Conservation (phyloP, 78 protist species). For the Pigoraptor vietnamica region DNA sequence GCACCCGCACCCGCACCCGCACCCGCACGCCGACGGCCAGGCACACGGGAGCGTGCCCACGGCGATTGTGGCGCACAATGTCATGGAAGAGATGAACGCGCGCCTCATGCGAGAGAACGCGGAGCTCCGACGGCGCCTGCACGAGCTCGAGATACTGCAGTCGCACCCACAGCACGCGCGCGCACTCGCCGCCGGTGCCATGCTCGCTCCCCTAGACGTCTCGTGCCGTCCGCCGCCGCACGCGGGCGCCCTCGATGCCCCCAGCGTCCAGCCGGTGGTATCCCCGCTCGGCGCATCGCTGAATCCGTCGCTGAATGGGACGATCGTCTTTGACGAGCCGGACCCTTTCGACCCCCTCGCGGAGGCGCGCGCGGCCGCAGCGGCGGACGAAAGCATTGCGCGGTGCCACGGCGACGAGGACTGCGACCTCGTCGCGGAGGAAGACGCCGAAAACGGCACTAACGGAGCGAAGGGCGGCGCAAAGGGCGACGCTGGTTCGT, state of each 20-base stretch:
- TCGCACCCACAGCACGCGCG: too few species aligned
- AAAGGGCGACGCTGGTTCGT: not conserved
- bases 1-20: not conserved
- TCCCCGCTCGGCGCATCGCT: not conserved
- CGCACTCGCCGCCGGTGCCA: too few species aligned
- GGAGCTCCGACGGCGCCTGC: not conserved
- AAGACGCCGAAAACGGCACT: not conserved
- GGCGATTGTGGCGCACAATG: not conserved
- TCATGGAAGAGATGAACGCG: not conserved
- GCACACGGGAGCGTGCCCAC: not conserved
- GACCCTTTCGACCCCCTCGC: not conserved
- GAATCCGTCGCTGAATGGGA: not conserved
- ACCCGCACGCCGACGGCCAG: not conserved
- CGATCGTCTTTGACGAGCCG: not conserved
- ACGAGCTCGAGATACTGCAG: not conserved
- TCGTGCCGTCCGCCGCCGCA: too few species aligned
- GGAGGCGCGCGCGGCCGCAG: not conserved
- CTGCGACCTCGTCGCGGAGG: not conserved
- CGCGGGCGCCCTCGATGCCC: too few species aligned
- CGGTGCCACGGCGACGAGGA: not conserved
- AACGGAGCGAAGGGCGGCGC: not conserved
- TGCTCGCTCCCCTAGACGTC: too few species aligned
- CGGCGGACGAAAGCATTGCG: not conserved
- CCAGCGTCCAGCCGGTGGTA: not conserved
- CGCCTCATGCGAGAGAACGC: not conserved